Evolutionary conservation across 805 yeast species (phyloP).

Genomic region (Diddensiella santjacobensis): DNA sequence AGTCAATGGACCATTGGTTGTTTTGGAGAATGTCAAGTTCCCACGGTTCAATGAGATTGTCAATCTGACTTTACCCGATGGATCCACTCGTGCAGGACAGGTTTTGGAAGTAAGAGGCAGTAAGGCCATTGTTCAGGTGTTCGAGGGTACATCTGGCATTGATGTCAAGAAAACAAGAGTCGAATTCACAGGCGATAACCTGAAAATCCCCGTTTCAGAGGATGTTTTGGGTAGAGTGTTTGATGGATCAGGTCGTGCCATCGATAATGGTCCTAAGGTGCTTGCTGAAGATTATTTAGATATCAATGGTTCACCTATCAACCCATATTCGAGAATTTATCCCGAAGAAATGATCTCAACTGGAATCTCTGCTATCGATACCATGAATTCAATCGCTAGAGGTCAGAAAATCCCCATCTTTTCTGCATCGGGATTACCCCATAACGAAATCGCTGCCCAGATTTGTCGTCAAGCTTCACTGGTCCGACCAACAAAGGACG

Average conservation of each 20-base stretch:
- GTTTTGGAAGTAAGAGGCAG: conserved; percentile 96
- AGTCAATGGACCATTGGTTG: conserved; percentile 97
- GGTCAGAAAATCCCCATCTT: conserved; percentile 99
- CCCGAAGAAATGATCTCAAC: conserved; percentile 99
- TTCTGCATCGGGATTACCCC: conserved; percentile 99
- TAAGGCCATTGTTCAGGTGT: conserved; percentile 97
- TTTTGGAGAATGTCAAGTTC: conserved; percentile 77
- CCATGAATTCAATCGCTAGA: conserved; percentile 99
- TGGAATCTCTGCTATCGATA: conserved; percentile 97
- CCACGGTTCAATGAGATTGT: conserved; percentile 96
- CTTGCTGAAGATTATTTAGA: conserved; percentile 98
- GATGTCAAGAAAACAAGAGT: conserved; percentile 97
- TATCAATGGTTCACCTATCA: conserved; percentile 98
- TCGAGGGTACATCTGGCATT: conserved; percentile 98
- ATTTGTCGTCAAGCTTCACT: conserved; percentile 99
- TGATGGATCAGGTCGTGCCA: conserved; percentile 98
- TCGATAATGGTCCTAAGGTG: conserved; percentile 96
- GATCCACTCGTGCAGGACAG: conserved; percentile 92
- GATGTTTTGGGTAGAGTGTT: conserved; percentile 97
- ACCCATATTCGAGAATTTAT: conserved; percentile 96
- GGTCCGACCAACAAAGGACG: conserved; percentile 99
- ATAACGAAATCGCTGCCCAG: conserved; percentile 99
- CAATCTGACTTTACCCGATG: conserved; percentile 94
- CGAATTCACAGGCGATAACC: conserved; percentile 92
- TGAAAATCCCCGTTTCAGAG: conserved; percentile 92